phyloP scores from a whole-genome alignment of 2,329 filamentous ascomycete species.

The Gliomastix tumulicola region DNA sequence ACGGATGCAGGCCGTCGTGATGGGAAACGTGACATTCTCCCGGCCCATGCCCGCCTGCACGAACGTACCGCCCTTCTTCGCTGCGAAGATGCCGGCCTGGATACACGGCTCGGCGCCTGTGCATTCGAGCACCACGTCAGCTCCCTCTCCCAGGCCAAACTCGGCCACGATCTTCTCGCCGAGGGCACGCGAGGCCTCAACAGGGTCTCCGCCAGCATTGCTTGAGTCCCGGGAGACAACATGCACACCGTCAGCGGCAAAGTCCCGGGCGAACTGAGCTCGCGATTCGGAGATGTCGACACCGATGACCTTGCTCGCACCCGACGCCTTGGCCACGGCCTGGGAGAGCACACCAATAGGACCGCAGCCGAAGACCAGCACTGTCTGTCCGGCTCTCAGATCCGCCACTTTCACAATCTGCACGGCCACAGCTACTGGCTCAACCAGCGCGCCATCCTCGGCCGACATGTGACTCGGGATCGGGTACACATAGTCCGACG shows the following conservation, averaged over 20 bases:
- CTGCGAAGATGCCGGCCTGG: slow-evolving; percentile 33
- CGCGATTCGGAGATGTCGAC: slow-evolving; percentile 33
- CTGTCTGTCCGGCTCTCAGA: slow-evolving; percentile 28
- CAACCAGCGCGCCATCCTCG: slow-evolving; percentile 41
- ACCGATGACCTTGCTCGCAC: slow-evolving; percentile 31
- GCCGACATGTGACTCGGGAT: slow-evolving; percentile 33
- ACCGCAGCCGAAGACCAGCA: slow-evolving; percentile 39
- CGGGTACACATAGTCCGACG: slow-evolving; percentile 38
- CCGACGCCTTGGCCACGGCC: slow-evolving; percentile 34
- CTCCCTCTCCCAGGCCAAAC: slow-evolving; percentile 32
- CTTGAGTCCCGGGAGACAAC: slow-evolving; percentile 10
- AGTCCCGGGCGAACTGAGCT: slow-evolving; percentile 28
- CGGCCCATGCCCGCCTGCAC: slow-evolving; percentile 45
- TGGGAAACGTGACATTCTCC: slow-evolving; percentile 43
- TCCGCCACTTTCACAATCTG: slow-evolving; percentile 33
- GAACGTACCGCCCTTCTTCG: slow-evolving; percentile 37
- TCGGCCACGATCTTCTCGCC: slow-evolving; percentile 28
- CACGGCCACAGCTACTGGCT: slow-evolving; percentile 41
- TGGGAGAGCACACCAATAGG: slow-evolving; percentile 37
- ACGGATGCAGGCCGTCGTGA: slow-evolving; percentile 38
- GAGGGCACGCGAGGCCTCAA: slow-evolving; percentile 25
- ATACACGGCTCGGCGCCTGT: slow-evolving; percentile 39
- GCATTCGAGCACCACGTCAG: slow-evolving; percentile 41
- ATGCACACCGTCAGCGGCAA: slow-evolving; percentile 34
- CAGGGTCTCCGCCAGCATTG: slow-evolving; percentile 19